Base-by-base conservation (phyloP, 495 filamentous ascomycete genomes). In the Neohortaea acidophila region DNA sequence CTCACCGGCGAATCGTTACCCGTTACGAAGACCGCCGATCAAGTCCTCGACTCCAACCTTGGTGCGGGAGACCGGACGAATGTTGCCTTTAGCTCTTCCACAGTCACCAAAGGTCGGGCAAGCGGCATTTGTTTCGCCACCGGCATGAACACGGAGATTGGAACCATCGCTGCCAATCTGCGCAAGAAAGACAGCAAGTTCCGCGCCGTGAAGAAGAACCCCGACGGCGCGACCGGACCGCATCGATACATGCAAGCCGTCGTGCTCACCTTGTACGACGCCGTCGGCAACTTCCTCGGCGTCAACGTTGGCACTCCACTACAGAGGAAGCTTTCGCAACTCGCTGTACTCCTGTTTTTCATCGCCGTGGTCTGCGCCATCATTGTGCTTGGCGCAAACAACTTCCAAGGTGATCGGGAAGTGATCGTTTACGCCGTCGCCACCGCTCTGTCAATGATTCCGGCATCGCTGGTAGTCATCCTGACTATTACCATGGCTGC, bases 1-100 rank as follows among this genome's bases (percentile, higher is more conserved):
- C 63, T 84, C 9, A 84, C 79, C 6, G 79, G 79, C n/a, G 79
- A 84, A 50, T 79, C 75, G 24, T 55, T 82, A n/a, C 76, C 78
- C 14, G 72, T 79, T n/a, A 55, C 61, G 14, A 83, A 84, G 50
- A 43, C 48, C 5, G 45, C 48, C 14, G 51, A 56, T 3, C 43
- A 41, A 5, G 34, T 38, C 18, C 58, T 56, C 34, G 41, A 49
- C n/a, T 39, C 45, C 5, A 65, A 72, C 11, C 67, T 73, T 28
- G 70, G 75, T 1, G 68, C 74, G 7, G 79, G 79, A 12, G 79
- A 84, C 44, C 69, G 78, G 15, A 55, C 73, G 21, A 83, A 84
- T 48, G 74, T 82, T 48, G 70, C 70, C 13, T 83, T 77, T 53
- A 73, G 73, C 29, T 79, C 76, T 3, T 78, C 76, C 11, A 81